Base-by-base conservation (phyloP, 2,329 filamentous ascomycete genomes). In the Chaetomium olivaceum region DNA sequence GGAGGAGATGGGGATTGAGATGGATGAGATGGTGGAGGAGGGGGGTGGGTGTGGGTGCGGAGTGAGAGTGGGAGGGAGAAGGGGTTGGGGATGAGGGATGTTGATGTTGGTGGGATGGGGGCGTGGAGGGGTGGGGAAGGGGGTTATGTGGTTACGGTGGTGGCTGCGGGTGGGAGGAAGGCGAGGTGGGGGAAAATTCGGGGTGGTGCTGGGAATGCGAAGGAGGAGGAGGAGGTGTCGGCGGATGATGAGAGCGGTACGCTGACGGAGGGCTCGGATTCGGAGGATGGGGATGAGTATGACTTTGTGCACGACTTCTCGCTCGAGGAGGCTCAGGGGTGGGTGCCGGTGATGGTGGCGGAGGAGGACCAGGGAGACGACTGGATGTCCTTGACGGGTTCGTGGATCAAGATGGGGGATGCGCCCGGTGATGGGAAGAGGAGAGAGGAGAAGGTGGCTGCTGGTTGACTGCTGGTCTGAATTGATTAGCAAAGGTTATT, bases 351-450 rank as follows among this genome's bases (percentile, higher is more conserved):
- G 2, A 67, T 64, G 64, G 59, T 68, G 39, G 52, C 60, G 11
- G 64, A 64, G 43, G 58, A 68, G 9, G 54, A 62, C 0, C 43
- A 60, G 2, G 57, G 61, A 3, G 58, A 68, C 21, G 64, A 65
- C 19, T 66, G 63, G 67, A 61, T 66, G 56, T 68, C 67, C 27
- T 51, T 68, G 16, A 62, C 54, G n/a, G 67, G 67, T 6, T 68
- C 67, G 2, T 64, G 61, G 64, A 58, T 66, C n/a, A n/a, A 54
- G 58, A 55, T 68, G 54, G 31, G 62, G 11, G 66, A 36, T 3
- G 12, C 14, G 9, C 33, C 33, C 16, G n/a, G 54, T 8, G 39
- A 52, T 7, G 21, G n/a, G 11, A 33, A 48, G 8, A 63, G 54
- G 31, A 43, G 3, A 6, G 14, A 43, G 39, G 31, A 33, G 5